Evolutionary conservation across 805 yeast genomes (phyloP).

Genomic region (Candida tammaniensis): DNA sequence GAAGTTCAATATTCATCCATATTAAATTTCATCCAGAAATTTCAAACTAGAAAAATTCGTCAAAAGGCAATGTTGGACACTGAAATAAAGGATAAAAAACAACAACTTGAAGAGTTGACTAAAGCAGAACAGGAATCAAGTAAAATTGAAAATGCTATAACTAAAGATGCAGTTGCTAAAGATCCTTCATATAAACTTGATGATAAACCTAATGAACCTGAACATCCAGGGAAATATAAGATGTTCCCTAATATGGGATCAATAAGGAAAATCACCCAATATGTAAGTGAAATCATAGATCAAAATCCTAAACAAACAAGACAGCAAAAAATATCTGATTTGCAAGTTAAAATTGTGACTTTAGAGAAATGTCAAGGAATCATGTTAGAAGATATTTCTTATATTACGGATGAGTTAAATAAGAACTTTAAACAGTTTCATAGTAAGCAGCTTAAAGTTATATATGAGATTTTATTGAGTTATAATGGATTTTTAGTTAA

Average conservation of each 20-base stretch:
- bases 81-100: constrained; percentile 30
- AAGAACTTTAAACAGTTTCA: constrained; percentile 51
- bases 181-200: constrained; percentile 21
- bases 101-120: constrained; percentile 27
- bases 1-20: constrained; percentile 64
- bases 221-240: constrained; percentile 35
- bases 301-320: constrained; percentile 65
- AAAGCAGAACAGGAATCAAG: constrained; percentile 28
- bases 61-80: constrained; percentile 31
- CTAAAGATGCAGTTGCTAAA: constrained; percentile 19
- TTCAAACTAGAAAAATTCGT: constrained; percentile 42
- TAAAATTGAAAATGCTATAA: constrained; percentile 23
- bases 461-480: constrained; percentile 49
- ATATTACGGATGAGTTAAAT: constrained; percentile 42
- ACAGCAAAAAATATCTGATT: constrained; percentile 47
- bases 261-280: constrained; percentile 48
- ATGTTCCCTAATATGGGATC: constrained; percentile 36
- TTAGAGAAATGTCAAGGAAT: constrained; percentile 50
- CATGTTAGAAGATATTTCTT: constrained; percentile 40
- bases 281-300: constrained; percentile 56
- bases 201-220: constrained; percentile 5
- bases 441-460: constrained; percentile 46
- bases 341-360: constrained; percentile 49
- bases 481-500: constrained; percentile 55
- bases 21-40: constrained; percentile 56